A percentile compares a stretch with the other conserved stretches of the same genome.
These are phyloP conservation scores for Cyclospora cayetanensis DNA, from an alignment of 169 alveolate genomes.

Conservation along the genomic window DNA sequence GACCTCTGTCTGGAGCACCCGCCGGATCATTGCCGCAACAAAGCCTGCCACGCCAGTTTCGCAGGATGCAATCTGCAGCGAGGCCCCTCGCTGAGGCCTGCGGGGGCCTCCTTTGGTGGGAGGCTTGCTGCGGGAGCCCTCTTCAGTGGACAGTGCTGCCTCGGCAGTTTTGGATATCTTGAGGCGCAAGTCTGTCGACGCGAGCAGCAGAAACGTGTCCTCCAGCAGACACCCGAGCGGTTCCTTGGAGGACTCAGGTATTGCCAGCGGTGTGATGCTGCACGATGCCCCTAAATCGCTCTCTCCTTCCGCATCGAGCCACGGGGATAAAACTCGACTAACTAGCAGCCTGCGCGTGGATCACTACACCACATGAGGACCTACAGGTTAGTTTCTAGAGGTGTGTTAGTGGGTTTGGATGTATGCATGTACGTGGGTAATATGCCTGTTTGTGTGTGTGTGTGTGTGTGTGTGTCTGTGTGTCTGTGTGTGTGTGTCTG, in stretches of 20 bases:
- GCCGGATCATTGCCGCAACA: slow-evolving; percentile 16
- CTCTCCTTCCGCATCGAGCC: slow-evolving; percentile 49
- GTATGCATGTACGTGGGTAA: too few species aligned
- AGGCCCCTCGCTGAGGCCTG: neutral
- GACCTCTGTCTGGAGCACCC: slow-evolving; percentile 51
- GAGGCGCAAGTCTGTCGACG: slow-evolving; percentile 1
- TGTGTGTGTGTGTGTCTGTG: too few species aligned
- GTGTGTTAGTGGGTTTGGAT: too few species aligned
- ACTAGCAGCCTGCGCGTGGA: slow-evolving; percentile 31
- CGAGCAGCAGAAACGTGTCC: slow-evolving; percentile 53
- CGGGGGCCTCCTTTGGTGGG: neutral
- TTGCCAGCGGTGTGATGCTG: neutral
- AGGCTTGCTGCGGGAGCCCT: neutral
- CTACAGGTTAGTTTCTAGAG: too few species aligned
- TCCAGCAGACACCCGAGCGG: slow-evolving; percentile 29
- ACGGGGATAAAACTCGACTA: slow-evolving; percentile 3
- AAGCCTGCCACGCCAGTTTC: neutral
- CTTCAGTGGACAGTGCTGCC: neutral
- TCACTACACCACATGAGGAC: neutral
- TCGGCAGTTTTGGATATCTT: neutral
- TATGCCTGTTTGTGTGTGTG: too few species aligned
- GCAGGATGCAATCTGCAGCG: neutral
- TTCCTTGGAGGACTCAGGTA: slow-evolving; percentile 16
- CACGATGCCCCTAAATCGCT: neutral
- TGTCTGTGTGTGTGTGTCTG: too few species aligned